Evolutionary conservation across 768 basidiomycete genomes (phyloP).

Genomic region (Leccinum pellstonianum): DNA sequence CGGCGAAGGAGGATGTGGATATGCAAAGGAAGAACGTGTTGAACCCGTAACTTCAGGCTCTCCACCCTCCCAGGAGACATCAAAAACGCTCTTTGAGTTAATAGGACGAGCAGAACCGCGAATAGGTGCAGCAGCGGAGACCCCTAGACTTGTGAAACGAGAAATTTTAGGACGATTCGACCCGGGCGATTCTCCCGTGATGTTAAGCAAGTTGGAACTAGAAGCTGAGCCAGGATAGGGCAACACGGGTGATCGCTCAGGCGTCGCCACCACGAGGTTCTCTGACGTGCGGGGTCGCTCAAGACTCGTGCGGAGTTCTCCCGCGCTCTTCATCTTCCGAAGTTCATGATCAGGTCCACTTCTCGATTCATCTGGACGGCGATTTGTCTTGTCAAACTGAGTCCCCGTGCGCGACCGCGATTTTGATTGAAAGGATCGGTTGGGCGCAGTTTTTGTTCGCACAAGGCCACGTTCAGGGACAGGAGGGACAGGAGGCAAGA

Average conservation of each 20-base stretch:
- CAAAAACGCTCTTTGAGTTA: conserved; percentile 49
- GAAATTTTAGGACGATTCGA: conserved; percentile 38
- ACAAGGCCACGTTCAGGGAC: conserved; percentile 46
- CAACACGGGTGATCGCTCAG: conserved; percentile 42
- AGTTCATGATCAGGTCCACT: conserved; percentile 56
- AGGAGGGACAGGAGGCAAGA: conserved; percentile 24
- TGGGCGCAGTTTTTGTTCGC: conserved; percentile 72
- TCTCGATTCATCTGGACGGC: conserved; percentile 39
- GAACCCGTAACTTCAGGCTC: conserved; percentile 15
- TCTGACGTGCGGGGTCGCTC: conserved; percentile 28
- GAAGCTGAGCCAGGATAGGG: conserved; percentile 63
- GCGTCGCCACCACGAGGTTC: conserved; percentile 33
- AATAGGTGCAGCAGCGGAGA: conserved; percentile 36
- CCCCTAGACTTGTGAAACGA: conserved; percentile 70
- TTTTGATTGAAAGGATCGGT: conserved; percentile 51
- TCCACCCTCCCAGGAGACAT: conserved; percentile 41
- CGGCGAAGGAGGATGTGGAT: conserved; percentile 28
- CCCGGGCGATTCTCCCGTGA: conserved; percentile 31
- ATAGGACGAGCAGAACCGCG: conserved; percentile 37
- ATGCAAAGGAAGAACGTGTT: conserved; percentile 25
- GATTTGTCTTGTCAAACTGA: conserved; percentile 26
- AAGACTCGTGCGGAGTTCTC: conserved; percentile 57
- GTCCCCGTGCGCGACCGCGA: conserved; percentile 37
- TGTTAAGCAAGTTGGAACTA: conserved; percentile 61
- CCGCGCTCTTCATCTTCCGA: conserved; percentile 85